Base-by-base conservation (phyloP, 192 early-diverging fungal genomes). In the Coemansia sp. region DNA sequence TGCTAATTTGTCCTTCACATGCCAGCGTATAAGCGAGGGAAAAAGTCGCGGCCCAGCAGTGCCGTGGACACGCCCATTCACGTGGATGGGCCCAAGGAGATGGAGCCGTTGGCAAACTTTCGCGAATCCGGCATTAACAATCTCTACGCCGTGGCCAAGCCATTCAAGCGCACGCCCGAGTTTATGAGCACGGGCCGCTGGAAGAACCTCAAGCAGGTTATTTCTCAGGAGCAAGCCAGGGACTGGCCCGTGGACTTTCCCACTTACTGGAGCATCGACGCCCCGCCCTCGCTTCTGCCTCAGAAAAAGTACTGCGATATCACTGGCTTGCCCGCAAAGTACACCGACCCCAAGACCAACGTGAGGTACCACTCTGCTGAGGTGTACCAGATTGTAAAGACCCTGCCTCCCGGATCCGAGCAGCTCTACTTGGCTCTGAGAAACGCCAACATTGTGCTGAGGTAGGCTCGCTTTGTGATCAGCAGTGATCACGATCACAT, bases 261-360 rank as follows among this genome's bases (percentile, higher is more conserved):
- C 10, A 86, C 88, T 2, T 91, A 92, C 75, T 91, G 88, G 84
- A 89, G 83, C 45, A 92, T 94, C 35, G 91, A 95, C 68, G 90
- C 91, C 12, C 82, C 91, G 60, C 93, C 93, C 25, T 94, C 93
- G 26, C 75, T 95, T 61, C 57, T 81, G 35, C 93, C 93, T 12
- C 86, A 88, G 68, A 93, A 93, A 78, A 94, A 94, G 68, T 95
- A 95, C 79, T 95, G 93, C 71, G 93, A 95, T 68, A 87, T 95
- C 52, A 95, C 93, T 7, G 93, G 93, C 18, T 76, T 95, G 41
- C 90, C 92, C 47, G 92, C 92, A 26, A 83, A 70, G 14, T 95
- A 95, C 70, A 93, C 92, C 1, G 94, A 95, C 74, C 94, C 94
- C 20, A 94, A 94, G 76, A 92, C 92, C 1, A 82, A 88, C 11